phyloP scores from a whole-genome alignment of 2,329 filamentous ascomycete species.

The Ophiostoma sp. region DNA sequence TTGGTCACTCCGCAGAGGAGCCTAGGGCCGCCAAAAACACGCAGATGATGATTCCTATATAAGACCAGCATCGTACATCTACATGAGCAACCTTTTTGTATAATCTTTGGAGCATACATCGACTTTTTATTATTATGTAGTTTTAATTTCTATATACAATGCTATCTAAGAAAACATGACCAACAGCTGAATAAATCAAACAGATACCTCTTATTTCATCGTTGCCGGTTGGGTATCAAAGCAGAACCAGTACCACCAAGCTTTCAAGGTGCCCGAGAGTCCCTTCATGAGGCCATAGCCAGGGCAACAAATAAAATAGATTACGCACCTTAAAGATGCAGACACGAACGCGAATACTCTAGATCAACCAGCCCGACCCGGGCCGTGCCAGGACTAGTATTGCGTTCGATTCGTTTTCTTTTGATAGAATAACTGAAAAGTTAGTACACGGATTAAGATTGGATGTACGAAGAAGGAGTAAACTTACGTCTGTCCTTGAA shows the following conservation, averaged over 20 bases:
- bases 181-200: background rate
- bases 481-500: constrained; percentile 80
- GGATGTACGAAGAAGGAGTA: background rate
- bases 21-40: background rate
- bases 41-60: background rate
- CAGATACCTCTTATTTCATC: background rate
- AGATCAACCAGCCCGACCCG: constrained; percentile 41
- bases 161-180: background rate
- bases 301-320: background rate
- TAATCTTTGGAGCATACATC: background rate
- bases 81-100: background rate
- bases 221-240: background rate
- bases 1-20: background rate
- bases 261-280: background rate
- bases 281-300: no score
- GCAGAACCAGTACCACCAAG: background rate
- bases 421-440: constrained; percentile 54
- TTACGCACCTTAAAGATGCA: background rate
- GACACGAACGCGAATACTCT: background rate
- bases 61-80: background rate
- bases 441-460: constrained; percentile 12
- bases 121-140: background rate
- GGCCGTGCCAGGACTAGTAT: constrained; percentile 48
- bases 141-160: background rate
- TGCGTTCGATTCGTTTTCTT: constrained; percentile 60